These are phyloP conservation scores for Hypoxylon cercidicola DNA, from an alignment of 495 filamentous ascomycete species.

Conservation along the genomic window DNA sequence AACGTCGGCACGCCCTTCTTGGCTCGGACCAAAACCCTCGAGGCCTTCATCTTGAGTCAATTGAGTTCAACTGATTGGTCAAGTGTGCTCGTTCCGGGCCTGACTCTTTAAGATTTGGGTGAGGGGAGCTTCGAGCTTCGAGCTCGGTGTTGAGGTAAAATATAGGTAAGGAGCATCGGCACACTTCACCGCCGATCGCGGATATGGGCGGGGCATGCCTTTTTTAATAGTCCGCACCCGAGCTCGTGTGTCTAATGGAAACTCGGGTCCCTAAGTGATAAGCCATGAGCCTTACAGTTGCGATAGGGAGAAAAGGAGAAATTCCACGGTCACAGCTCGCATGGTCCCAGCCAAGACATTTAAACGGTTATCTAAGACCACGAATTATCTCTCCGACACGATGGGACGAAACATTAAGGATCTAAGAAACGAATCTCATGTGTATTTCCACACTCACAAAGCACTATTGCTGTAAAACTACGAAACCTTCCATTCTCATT, in stretches of 20 bases:
- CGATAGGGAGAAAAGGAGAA: no score
- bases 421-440: conserved; percentile 12
- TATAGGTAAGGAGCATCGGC: conserved; percentile 29
- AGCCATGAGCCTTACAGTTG: no score
- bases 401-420: background rate
- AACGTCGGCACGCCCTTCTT: conserved; percentile 38
- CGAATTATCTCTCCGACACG: background rate
- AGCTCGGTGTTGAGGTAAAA: background rate
- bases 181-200: conserved; percentile 31
- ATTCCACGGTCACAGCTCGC: no score
- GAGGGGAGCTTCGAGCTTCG: conserved; percentile 19
- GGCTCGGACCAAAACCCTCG: conserved; percentile 40
- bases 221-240: background rate
- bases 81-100: no score
- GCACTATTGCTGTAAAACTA: conserved; percentile 38
- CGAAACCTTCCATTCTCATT: conserved; percentile 43
- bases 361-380: background rate
- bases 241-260: background rate
- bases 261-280: background rate
- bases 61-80: conserved; percentile 41
- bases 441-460: conserved; percentile 23
- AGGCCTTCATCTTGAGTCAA: conserved; percentile 50
- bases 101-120: conserved; percentile 20
- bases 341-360: no score
- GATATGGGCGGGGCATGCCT: conserved; percentile 18